Evolutionary conservation across 805 yeast genomes (phyloP).

Genomic region (Kluyveromyces dobzhanskii): DNA sequence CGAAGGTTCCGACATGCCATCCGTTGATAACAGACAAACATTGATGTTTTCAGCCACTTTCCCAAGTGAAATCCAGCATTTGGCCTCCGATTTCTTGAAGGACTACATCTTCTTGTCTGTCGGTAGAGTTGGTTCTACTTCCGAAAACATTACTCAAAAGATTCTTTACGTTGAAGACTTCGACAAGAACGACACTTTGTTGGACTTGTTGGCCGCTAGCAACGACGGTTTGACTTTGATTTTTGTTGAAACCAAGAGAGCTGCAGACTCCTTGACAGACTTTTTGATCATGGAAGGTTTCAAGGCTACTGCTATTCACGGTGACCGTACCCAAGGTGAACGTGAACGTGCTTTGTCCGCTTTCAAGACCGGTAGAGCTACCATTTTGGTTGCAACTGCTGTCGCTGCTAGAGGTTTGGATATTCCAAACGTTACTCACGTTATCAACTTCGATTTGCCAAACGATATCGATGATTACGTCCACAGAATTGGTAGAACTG

Average conservation of each 20-base stretch:
- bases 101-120: slow-evolving; percentile 94
- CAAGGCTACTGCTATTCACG: slow-evolving; percentile 98
- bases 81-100: slow-evolving; percentile 95
- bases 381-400: slow-evolving; percentile 96
- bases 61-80: slow-evolving; percentile 95
- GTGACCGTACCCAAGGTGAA: slow-evolving; percentile 96
- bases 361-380: slow-evolving; percentile 87
- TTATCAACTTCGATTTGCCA: slow-evolving; percentile 95
- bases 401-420: slow-evolving; percentile 99
- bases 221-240: slow-evolving; percentile 83
- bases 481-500: slow-evolving; percentile 99
- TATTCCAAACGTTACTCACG: slow-evolving; percentile 98
- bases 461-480: slow-evolving; percentile 97
- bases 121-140: slow-evolving; percentile 98
- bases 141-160: slow-evolving; percentile 95
- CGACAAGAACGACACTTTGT: slow-evolving; percentile 83
- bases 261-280: slow-evolving; percentile 95
- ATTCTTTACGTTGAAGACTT: slow-evolving; percentile 85
- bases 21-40: slow-evolving; percentile 84
- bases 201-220: slow-evolving; percentile 77
- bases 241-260: slow-evolving; percentile 96
- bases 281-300: slow-evolving; percentile 80
- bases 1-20: slow-evolving; percentile 97
- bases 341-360: slow-evolving; percentile 95
- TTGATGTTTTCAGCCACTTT: slow-evolving; percentile 98